Evolutionary conservation across 495 filamentous ascomycete species (phyloP).

Genomic region (Annulohypoxylon maeteangense): DNA sequence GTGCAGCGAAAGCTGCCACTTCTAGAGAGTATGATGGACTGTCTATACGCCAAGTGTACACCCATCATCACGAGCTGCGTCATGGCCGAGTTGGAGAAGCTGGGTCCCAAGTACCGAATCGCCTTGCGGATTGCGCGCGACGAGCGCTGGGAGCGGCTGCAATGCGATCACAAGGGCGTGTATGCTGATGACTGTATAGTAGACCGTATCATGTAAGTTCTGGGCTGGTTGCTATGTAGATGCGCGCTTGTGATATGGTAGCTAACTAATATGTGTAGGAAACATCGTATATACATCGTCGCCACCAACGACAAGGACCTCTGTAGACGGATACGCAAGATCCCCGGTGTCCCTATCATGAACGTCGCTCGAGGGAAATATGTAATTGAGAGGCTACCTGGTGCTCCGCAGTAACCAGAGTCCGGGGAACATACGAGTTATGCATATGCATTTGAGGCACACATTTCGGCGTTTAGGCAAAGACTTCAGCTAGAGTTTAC

Average conservation of each 20-base stretch:
- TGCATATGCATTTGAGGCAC: neutral
- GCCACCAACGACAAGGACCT: constrained; percentile 87
- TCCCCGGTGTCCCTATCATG: constrained; percentile 75
- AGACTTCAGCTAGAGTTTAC: neutral
- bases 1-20: constrained; percentile 91
- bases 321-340: constrained; percentile 84
- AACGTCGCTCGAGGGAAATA: constrained; percentile 84
- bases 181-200: constrained; percentile 98
- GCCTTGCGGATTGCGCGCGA: constrained; percentile 92
- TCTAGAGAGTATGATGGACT: constrained; percentile 80
- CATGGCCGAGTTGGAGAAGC: constrained; percentile 87
- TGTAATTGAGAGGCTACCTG: constrained; percentile 89
- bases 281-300: constrained; percentile 83
- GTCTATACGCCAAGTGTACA: constrained; percentile 71
- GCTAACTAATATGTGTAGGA: constrained; percentile 52
- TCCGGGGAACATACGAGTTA: neutral
- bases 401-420: constrained; percentile 64
- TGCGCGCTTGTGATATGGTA: too few species aligned
- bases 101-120: constrained; percentile 88
- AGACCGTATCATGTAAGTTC: constrained; percentile 72
- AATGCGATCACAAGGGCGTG: constrained; percentile 87
- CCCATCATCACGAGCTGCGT: constrained; percentile 80
- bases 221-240: neutral
- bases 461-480: constrained; percentile 28
- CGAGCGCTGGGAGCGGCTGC: constrained; percentile 83